These are phyloP conservation scores for Globisporangium echinulatum DNA, from an alignment of 352 stramenopile species.

Conservation along the genomic window DNA sequence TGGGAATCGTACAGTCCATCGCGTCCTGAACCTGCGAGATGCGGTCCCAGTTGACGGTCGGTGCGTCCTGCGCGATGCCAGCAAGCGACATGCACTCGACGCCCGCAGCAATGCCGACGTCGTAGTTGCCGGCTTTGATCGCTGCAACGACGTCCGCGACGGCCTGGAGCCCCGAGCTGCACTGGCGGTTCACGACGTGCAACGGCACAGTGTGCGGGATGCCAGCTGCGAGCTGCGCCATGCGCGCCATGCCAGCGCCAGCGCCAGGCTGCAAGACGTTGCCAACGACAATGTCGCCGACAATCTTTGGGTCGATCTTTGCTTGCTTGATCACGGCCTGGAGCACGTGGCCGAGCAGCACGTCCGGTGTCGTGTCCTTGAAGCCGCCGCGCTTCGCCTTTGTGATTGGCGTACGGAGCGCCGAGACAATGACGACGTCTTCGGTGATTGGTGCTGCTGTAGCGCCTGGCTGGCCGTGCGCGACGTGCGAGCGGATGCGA, in stretches of 20 bases:
- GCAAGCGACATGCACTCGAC: constrained; percentile 86
- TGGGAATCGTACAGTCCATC: constrained; percentile 80
- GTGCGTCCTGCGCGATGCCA: constrained; percentile 38
- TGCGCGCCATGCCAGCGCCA: constrained; percentile 70
- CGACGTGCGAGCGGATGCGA: constrained; percentile 64
- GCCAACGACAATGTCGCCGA: constrained; percentile 80
- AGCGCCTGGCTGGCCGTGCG: constrained; percentile 18
- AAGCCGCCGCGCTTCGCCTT: constrained; percentile 85
- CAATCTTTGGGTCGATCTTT: constrained; percentile 67
- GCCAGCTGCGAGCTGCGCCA: constrained; percentile 67
- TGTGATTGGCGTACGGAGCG: constrained; percentile 80
- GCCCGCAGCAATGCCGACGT: constrained; percentile 80
- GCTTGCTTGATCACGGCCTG: constrained; percentile 75
- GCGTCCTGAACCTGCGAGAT: constrained; percentile 49
- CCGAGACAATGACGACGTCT: constrained; percentile 82
- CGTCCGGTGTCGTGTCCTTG: constrained; percentile 90
- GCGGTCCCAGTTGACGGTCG: constrained; percentile 57
- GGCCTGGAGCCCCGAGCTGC: constrained; percentile 81
- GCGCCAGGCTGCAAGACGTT: constrained; percentile 84
- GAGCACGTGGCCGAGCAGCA: constrained; percentile 83
- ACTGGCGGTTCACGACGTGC: constrained; percentile 83
- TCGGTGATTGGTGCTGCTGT: constrained; percentile 31
- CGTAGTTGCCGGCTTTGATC: constrained; percentile 83
- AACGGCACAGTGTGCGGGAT: constrained; percentile 76
- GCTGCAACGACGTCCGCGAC: constrained; percentile 62